phyloP scores from a whole-genome alignment of 129 eudicot genomes.

The Chrysanthemum lavandulifolium region DNA sequence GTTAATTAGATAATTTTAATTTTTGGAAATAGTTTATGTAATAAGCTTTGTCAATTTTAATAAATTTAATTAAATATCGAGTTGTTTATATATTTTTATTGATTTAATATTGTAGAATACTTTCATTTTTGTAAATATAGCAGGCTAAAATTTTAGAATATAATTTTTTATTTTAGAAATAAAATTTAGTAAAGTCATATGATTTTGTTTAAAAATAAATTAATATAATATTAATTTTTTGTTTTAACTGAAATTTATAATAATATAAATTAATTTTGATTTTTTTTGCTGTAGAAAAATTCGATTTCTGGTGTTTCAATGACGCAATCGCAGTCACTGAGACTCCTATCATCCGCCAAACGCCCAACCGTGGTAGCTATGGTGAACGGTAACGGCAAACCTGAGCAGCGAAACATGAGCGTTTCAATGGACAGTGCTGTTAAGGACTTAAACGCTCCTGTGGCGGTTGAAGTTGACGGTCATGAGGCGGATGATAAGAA shows the following conservation, averaged over 20 bases:
- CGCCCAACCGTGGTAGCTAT: slow-evolving; percentile 34
- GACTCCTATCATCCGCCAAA: slow-evolving; percentile 12
- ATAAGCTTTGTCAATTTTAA: too few relatives aligned
- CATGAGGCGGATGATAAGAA: slow-evolving; percentile 16
- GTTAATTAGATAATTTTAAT: too few relatives aligned
- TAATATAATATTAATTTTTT: too few relatives aligned
- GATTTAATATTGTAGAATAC: too few relatives aligned
- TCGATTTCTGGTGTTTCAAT: slow-evolving; percentile 30
- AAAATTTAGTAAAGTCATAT: too few relatives aligned
- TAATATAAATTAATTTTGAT: neutral
- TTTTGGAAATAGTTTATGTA: too few relatives aligned
- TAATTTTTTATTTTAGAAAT: too few relatives aligned
- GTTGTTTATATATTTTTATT: too few relatives aligned
- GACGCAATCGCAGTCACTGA: slow-evolving; percentile 33
- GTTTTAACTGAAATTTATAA: neutral
- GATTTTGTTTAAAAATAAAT: too few relatives aligned
- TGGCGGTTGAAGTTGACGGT: slow-evolving; percentile 18
- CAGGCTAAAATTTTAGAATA: too few relatives aligned
- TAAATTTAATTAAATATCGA: too few relatives aligned
- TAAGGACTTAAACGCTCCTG: slow-evolving; percentile 37
- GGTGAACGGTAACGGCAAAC: slow-evolving; percentile 23
- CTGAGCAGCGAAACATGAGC: slow-evolving; percentile 27
- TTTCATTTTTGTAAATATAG: too few relatives aligned
- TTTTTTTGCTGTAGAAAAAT: slow-evolving; percentile 29
- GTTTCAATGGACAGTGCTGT: slow-evolving; percentile 34